Conservation (phyloP, 1,139 yeast species). For the Oligophagozyma castellii region DNA sequence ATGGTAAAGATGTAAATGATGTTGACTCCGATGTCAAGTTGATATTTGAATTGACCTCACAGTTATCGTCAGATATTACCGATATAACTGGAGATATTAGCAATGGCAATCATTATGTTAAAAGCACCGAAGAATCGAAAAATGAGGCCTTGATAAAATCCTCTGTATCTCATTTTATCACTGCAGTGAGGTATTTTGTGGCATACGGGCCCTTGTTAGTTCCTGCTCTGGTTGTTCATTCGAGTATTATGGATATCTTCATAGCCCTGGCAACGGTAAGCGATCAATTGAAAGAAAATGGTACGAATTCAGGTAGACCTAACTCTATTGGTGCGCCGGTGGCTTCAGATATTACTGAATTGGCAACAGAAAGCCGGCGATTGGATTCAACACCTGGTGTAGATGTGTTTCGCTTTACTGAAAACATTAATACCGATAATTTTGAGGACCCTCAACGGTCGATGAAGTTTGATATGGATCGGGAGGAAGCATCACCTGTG, state of each 20-base stretch:
- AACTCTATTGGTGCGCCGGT: conserved; percentile 20
- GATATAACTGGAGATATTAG: conserved; percentile 16
- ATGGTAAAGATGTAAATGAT: too few relatives aligned
- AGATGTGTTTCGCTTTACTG: conserved; percentile 1
- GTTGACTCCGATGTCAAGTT: too few relatives aligned
- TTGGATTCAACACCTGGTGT: conserved; percentile 1
- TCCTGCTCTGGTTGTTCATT: conserved; percentile 63
- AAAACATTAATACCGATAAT: conserved; percentile 1
- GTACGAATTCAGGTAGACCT: conserved; percentile 38
- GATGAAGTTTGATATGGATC: conserved; percentile 3
- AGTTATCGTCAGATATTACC: too few relatives aligned
- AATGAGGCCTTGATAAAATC: conserved; percentile 45
- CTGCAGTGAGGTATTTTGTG: conserved; percentile 68
- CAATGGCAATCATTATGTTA: neutral
- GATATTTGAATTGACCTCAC: too few relatives aligned
- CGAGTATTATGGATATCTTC: conserved; percentile 64
- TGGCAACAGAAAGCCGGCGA: neutral
- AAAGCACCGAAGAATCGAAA: conserved; percentile 1
- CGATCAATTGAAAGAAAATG: too few relatives aligned
- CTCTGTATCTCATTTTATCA: conserved; percentile 61
- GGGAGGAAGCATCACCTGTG: conserved; percentile 20
- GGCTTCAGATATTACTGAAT: neutral
- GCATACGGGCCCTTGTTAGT: conserved; percentile 31
- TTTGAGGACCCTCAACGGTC: neutral
- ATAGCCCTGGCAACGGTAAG: conserved; percentile 64